phyloP scores from a whole-genome alignment of 1,284 basidiomycete genomes.

The Heterobasidion annosum region DNA sequence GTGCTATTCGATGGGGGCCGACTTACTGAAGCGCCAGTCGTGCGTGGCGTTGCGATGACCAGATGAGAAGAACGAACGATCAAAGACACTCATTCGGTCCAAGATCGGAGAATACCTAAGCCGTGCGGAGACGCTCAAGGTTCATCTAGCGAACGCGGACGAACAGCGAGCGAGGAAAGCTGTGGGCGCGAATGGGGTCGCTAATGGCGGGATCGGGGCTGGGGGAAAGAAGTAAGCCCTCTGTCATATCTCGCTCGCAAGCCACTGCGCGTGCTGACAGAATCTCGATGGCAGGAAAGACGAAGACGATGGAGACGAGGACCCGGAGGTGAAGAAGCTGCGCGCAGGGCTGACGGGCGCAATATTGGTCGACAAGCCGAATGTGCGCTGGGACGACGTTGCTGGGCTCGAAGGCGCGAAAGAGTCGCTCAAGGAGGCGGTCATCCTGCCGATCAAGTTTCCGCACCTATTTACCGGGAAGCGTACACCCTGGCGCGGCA shows the following conservation, averaged over 20 bases:
- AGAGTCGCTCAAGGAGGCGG: conserved; percentile 94
- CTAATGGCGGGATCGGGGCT: conserved; percentile 51
- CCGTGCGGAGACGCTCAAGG: conserved; percentile 90
- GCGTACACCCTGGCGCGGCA: conserved; percentile 94
- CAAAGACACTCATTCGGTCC: conserved; percentile 78
- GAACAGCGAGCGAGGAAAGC: conserved; percentile 72
- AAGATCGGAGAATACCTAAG: conserved; percentile 93
- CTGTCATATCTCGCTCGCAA: not conserved
- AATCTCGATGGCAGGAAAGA: conserved; percentile 36
- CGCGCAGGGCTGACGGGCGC: conserved; percentile 83
- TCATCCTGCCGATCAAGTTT: conserved; percentile 98
- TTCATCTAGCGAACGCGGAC: conserved; percentile 55
- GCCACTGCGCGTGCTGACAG: not conserved
- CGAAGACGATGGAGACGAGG: conserved; percentile 71
- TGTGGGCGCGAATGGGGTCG: conserved; percentile 72
- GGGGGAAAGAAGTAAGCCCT: conserved; percentile 55
- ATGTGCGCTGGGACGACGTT: conserved; percentile 98
- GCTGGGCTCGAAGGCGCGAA: conserved; percentile 94
- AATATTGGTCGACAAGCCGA: conserved; percentile 90
- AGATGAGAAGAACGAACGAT: conserved; percentile 97
- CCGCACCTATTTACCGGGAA: conserved; percentile 98
- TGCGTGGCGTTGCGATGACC: conserved; percentile 3
- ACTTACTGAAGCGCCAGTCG: not conserved
- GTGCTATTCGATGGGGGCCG: not conserved
- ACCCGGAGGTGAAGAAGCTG: conserved; percentile 94